Base-by-base conservation (phyloP, 164 flowering plant genomes). In the Aristolochia contorta region DNA sequence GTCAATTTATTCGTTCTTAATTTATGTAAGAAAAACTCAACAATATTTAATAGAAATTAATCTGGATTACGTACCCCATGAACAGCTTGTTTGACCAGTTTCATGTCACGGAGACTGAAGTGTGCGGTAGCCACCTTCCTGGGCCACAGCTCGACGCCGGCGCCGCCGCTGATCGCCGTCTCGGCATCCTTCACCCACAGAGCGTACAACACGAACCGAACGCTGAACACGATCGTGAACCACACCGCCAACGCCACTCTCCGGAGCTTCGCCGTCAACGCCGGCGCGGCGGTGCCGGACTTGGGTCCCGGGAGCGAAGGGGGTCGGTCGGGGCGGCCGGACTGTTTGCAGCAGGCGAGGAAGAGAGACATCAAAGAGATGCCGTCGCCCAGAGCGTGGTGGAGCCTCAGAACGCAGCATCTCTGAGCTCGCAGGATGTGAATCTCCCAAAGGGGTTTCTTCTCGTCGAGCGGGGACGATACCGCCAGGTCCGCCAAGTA, bases 111-210 rank as follows among this genome's bases (percentile, higher is more conserved):
- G 7, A 87, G 52, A 25, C 12, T 54, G 57, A 87, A 83, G 58
- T 60, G 72, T 0, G 90, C 85, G 0, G 88, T 83, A 13, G 74
- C 89, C 37, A 80, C 33, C 67, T 74, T 80, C 66, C 95, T 76
- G 2, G 90, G 95, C 95, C 90, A 87, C 27, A 83, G 75, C 78
- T 87, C 90, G 58, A 87, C 87, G 25, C 90, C 95, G 0, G 58
- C 68, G 0, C 95, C 90, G 22, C 95, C 90, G 51, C 67, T 67
- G 12, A 87, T 60, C 12, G 51, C 66, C 16, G 81, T 79, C 47
- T 68, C 71, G 55, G 19, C 57, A 62, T 83, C 95, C 43, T 68
- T 63, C 32, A 77, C 66, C 80, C 82, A 78, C 63, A 78, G 52
- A 50, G 43, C 2, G 59, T 77, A 72, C 43, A 69, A 41, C 3